Evolutionary conservation across 352 stramenopile genomes (phyloP), one percentile per base, ranked within the genome.

Genomic region (Globisporangium spiculum): DNA sequence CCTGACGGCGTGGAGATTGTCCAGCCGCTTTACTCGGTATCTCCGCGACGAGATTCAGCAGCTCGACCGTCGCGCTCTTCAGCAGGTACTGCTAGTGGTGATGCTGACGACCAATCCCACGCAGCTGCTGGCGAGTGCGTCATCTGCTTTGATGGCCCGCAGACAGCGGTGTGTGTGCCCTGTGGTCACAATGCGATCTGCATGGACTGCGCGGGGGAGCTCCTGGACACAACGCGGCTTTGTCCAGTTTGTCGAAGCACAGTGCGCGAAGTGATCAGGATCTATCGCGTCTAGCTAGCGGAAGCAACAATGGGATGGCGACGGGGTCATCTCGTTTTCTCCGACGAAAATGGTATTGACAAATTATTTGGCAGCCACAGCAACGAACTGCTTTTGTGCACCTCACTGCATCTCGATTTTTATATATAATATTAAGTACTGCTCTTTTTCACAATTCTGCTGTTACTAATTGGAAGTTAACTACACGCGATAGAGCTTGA

Each of bases 101-200:
- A 54, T 59, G 65, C 70, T 58, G 32, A 65, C 22, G 38, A 66
- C 10, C 44, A 60, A 0, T 63, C 57, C 1, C 38, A 53, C 58
- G 56, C 60, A 22, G 66, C 9, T 6, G 26, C 55, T 14, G 68
- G 73, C 57, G 89, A 96, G 64, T 96, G 89, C 58, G 75, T 96
- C 0, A 89, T 96, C 36, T 95, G 89, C 73, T 94, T 95, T 70
- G 89, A 96, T 63, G 84, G 76, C 0, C 80, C 83, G 22, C 83
- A 94, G 68, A 68, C 77, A 18, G 88, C 84, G 0, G 87, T 95
- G 5, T 94, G 87, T 46, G 86, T 96, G 22, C 89, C 89, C 0
- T 96, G 89, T 26, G 89, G 89, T 50, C 89, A 96, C 76, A 92
- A 94, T 54, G 89, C 89, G n/a, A 83, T 94, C 57, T 96, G 89